Conservation (phyloP, 805 yeast genomes). For the Candida multigemmis region DNA sequence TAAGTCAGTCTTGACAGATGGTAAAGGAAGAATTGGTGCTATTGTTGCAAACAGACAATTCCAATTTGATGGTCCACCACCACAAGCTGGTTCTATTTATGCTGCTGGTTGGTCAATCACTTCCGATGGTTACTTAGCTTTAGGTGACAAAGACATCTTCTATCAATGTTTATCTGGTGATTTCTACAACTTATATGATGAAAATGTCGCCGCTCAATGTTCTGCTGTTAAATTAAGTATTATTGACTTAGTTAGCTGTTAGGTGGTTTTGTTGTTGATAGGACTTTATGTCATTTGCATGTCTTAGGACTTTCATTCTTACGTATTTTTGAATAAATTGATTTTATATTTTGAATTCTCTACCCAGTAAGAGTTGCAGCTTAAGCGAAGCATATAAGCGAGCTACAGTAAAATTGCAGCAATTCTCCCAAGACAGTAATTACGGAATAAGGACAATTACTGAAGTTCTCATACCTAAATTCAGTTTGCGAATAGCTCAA, state of each 20-base stretch:
- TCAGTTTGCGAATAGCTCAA: too few relatives aligned
- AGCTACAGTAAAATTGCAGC: too few relatives aligned
- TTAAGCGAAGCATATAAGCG: too few relatives aligned
- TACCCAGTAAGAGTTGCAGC: too few relatives aligned
- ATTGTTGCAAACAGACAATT: constrained; percentile 76
- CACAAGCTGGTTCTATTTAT: constrained; percentile 65
- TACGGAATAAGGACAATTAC: too few relatives aligned
- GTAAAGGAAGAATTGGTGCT: constrained; percentile 62
- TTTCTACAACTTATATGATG: constrained; percentile 73
- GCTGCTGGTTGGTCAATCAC: constrained; percentile 56
- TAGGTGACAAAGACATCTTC: constrained; percentile 53
- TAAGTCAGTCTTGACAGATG: constrained; percentile 44
- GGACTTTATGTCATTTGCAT: too few relatives aligned
- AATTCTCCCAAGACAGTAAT: too few relatives aligned
- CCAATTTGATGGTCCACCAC: constrained; percentile 73
- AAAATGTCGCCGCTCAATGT: constrained; percentile 15
- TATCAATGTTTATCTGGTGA: constrained; percentile 70
- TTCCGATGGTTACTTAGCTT: constrained; percentile 34
- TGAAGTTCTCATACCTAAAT: too few relatives aligned
- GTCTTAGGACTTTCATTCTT: too few relatives aligned
- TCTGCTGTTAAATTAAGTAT: constrained; percentile 45
- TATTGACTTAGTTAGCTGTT: constrained; percentile 51
- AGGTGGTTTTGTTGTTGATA: too few relatives aligned
- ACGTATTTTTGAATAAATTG: too few relatives aligned
- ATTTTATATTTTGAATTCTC: too few relatives aligned